Evolutionary conservation across 305 asterid species (phyloP).

Genomic region (Rubia tinctorum): DNA sequence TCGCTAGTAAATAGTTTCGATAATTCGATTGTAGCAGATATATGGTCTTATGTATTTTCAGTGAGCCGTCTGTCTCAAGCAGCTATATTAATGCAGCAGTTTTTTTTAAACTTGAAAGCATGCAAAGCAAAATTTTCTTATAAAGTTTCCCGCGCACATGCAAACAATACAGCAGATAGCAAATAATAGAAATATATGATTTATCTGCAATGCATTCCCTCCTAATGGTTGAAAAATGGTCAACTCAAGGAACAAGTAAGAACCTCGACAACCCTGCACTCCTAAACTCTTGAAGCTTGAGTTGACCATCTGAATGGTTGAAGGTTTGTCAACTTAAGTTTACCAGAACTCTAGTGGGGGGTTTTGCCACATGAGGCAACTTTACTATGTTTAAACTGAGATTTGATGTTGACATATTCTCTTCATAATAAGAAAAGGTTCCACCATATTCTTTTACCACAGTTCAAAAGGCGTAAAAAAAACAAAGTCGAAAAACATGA

Average conservation of each 20-base stretch:
- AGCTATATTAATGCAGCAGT: slow-evolving; percentile 1
- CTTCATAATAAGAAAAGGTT: background rate
- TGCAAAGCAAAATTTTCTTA: slow-evolving; percentile 11
- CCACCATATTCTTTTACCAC: background rate
- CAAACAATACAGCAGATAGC: background rate
- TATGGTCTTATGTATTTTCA: slow-evolving; percentile 1
- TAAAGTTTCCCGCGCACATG: slow-evolving; percentile 10
- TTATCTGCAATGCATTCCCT: background rate
- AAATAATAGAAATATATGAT: background rate
- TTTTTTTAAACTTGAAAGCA: slow-evolving; percentile 1
- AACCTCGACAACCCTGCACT: background rate
- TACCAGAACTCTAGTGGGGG: background rate
- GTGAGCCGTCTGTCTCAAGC: background rate
- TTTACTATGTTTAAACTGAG: background rate
- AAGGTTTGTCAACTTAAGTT: background rate
- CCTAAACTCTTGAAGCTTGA: background rate
- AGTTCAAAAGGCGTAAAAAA: background rate
- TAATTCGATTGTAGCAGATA: background rate
- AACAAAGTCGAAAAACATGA: slow-evolving; percentile 3
- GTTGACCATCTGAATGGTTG: background rate
- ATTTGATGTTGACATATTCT: slow-evolving; percentile 10
- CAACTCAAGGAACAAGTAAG: background rate
- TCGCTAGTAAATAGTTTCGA: slow-evolving; percentile 2
- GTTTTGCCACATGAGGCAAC: background rate
- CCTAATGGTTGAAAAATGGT: background rate